Evolutionary conservation across 225 moss, liverwort and hornwort species (phyloP), one percentile per base, ranked within the genome.

Genomic region (Thuidium tamariscinum): DNA sequence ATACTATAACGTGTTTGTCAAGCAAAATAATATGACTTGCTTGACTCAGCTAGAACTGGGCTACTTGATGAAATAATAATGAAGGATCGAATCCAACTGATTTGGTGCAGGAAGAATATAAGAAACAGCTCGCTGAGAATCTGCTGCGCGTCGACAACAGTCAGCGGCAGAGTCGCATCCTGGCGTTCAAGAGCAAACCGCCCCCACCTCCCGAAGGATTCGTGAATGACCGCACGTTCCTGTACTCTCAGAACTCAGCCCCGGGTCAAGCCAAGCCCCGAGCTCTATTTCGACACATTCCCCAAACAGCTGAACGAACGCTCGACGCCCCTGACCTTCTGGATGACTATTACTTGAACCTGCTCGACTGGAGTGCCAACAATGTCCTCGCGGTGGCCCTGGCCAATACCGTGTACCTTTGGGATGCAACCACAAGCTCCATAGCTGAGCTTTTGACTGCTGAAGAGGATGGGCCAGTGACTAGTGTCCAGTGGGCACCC

Each of bases 291-390:
- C 96, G 98, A 20, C 98, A 99, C 82, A 93, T 99, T 87, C 97
- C 98, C 30, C 98, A 97, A 92, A 95, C 97, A 46, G 95, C 98
- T 39, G 98, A 99, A 80, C 89, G 98, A 68, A 97, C 97, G 6
- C 91, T 99, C 18, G 98, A 99, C 56, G 98, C 98, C 51, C 98
- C 98, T 9, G 98, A 99, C 72, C 96, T 99, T 54, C 93, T 99
- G 8, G 98, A 99, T 66, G 98, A 99, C 86, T 99, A 99, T 37
- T 99, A 99, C 86, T 89, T 99, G 30, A 99, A 99, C 65, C 83
- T 99, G 64, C 57, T 99, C 83, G 98, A 99, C 87, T 99, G 98
- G 98, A 99, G 96, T 78, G 89, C 90, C 9, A 94, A 91, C 32
- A 99, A 99, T 36, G 93, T 99, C 25, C 94, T 99, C 9, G 98